Conservation (phyloP, 2,329 filamentous ascomycete genomes). For the Fusarium longipes region DNA sequence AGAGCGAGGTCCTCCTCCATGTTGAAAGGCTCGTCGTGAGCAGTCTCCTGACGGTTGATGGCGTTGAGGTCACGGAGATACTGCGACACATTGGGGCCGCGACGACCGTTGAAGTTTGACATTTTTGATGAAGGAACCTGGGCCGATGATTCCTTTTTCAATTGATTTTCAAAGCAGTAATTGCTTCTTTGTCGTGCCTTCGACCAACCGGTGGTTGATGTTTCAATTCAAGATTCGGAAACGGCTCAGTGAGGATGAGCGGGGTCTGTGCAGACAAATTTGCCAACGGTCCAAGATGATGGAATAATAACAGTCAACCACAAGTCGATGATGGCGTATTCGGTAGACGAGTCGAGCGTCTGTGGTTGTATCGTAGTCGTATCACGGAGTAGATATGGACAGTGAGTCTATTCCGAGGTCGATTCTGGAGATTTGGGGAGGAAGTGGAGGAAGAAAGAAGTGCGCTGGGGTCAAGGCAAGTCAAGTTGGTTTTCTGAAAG, state of each 20-base stretch:
- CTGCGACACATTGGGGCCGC: conserved; percentile 87
- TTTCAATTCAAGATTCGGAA: conserved; percentile 15
- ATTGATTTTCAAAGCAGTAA: not conserved
- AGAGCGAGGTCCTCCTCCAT: conserved; percentile 79
- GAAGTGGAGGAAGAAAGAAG: conserved; percentile 45
- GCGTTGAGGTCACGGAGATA: conserved; percentile 90
- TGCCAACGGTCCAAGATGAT: conserved; percentile 26
- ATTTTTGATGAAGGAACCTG: conserved; percentile 55
- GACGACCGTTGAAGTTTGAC: conserved; percentile 80
- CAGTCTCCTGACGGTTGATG: conserved; percentile 68
- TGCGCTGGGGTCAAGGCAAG: conserved; percentile 25
- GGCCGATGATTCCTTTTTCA: conserved; percentile 1
- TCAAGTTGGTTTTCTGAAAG: conserved; percentile 44
- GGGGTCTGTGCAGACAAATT: conserved; percentile 46
- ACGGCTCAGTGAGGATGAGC: conserved; percentile 34
- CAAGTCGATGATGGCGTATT: conserved; percentile 7
- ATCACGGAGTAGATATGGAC: conserved; percentile 13
- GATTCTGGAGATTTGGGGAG: conserved; percentile 34
- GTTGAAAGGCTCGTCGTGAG: conserved; percentile 68
- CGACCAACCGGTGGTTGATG: conserved; percentile 8
- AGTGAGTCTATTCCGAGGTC: conserved; percentile 22
- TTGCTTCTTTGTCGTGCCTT: conserved; percentile 21
- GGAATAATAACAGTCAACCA: conserved; percentile 10
- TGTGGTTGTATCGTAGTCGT: conserved; percentile 22
- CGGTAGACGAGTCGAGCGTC: conserved; percentile 3